Evolutionary conservation across 2,329 filamentous ascomycete genomes (phyloP), one percentile per base, ranked within the genome.

Genomic region (Hypoxylon sp.): DNA sequence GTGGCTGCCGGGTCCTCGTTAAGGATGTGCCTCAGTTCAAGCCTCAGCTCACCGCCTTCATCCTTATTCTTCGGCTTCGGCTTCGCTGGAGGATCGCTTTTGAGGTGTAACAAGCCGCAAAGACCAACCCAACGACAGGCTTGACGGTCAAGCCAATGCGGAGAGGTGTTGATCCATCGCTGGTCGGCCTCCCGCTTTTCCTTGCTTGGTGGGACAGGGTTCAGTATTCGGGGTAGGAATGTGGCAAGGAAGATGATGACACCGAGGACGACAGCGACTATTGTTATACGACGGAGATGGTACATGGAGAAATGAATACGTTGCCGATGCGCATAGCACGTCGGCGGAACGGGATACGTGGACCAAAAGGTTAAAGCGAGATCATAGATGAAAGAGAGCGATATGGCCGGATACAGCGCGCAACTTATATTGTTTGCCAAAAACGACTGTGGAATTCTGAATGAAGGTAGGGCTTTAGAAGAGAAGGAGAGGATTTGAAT

Each of bases 111-210:
- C n/a, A 93, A 78, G 24, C 93, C 94, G 77, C 94, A 97, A 29
- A 97, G 79, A 35, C 92, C 87, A 46, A 97, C 81, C 91, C 91
- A 97, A 50, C 89, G 88, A 78, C 94, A 97, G 6, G 89, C 84
- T 76, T 93, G 93, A 33, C 92, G 86, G 78, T 94, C 92, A 66
- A 91, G 79, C 87, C 91, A 94, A 75, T 90, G 90, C 39, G 88
- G 88, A 13, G 91, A 93, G 17, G 87, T 91, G 50, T 87, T 84
- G 52, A 94, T 88, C 92, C 92, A 95, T 71, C 80, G 82, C 64
- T 82, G 81, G 77, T 93, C 90, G 72, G 90, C 88, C 58, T 84
- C 81, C 54, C 86, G 85, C 79, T 91, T 89, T 55, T 88, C 87
- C 37, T 84, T 84, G 66, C 86, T 83, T 63, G 87, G 88, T n/a